These are phyloP conservation scores for Dactylonectria estremocensis DNA, from an alignment of 2,329 filamentous ascomycete genomes.

Conservation along the genomic window DNA sequence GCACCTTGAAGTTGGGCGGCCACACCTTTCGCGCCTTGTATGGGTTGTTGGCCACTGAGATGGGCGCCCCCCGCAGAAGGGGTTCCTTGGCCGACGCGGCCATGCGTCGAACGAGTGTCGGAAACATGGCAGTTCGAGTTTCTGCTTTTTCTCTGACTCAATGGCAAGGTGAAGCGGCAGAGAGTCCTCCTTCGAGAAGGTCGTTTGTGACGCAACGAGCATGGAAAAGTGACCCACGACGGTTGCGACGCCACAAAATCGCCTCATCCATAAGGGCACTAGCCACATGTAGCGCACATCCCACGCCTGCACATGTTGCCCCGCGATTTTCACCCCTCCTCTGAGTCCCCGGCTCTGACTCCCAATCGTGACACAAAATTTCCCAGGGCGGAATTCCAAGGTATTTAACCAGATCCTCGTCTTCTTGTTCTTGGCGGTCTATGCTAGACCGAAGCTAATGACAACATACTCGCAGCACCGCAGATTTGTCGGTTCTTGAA, in stretches of 20 bases:
- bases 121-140: slow-evolving; percentile 50
- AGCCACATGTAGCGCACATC: slow-evolving; percentile 37
- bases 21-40: slow-evolving; percentile 80
- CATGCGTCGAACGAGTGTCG: slow-evolving; percentile 54
- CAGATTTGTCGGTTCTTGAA: slow-evolving; percentile 43
- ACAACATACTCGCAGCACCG: not conserved
- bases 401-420: slow-evolving; percentile 27
- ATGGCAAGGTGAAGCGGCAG: slow-evolving; percentile 29
- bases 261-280: slow-evolving; percentile 40
- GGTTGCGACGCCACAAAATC: slow-evolving; percentile 43
- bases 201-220: slow-evolving; percentile 19
- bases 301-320: slow-evolving; percentile 45
- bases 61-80: slow-evolving; percentile 46
- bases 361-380: slow-evolving; percentile 53
- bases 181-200: slow-evolving; percentile 25
- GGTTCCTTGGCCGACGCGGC: slow-evolving; percentile 50
- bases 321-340: slow-evolving; percentile 57
- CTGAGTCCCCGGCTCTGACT: slow-evolving; percentile 35
- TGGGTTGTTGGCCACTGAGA: slow-evolving; percentile 66
- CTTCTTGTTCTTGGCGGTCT: not conserved
- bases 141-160: slow-evolving; percentile 23
- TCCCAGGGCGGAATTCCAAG: slow-evolving; percentile 44
- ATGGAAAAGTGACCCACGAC: slow-evolving; percentile 31
- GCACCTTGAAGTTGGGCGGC: slow-evolving; percentile 82
- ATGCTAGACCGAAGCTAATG: slow-evolving; percentile 25